Conservation (phyloP, 2,329 filamentous ascomycete genomes). For the Mollisia scopiformis region DNA sequence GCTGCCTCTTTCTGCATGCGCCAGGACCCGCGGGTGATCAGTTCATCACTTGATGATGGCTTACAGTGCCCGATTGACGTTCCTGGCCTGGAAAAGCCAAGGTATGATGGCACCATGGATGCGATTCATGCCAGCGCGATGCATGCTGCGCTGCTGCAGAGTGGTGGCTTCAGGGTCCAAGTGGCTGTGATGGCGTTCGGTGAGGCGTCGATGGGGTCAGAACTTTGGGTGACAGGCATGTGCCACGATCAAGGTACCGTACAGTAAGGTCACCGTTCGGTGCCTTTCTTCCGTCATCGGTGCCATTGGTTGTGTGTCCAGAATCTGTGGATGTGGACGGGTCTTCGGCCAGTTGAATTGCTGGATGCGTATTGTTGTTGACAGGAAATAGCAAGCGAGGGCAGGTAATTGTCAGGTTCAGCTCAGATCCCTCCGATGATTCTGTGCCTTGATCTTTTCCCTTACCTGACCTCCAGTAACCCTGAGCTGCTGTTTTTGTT, state of each 20-base stretch:
- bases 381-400: neutral
- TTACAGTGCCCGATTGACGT: neutral
- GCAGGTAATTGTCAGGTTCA: no score
- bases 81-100: no score
- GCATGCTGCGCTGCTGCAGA: neutral
- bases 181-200: slow-evolving; percentile 4
- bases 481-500: no score
- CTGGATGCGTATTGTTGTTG: neutral
- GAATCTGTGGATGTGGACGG: neutral
- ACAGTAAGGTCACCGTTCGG: no score
- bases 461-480: no score
- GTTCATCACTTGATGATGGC: neutral
- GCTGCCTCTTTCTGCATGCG: neutral
- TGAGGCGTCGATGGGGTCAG: slow-evolving; percentile 5
- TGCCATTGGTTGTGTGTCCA: neutral
- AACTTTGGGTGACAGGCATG: slow-evolving; percentile 1
- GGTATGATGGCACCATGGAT: neutral
- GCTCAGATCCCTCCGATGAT: no score
- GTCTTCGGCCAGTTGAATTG: neutral
- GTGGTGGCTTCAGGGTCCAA: slow-evolving; percentile 1
- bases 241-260: neutral
- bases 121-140: slow-evolving; percentile 4
- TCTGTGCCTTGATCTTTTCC: slow-evolving; percentile 1
- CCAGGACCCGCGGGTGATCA: neutral
- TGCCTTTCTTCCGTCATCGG: neutral